phyloP scores from a whole-genome alignment of 2,329 filamentous ascomycete genomes.

The Capronia epimyces region DNA sequence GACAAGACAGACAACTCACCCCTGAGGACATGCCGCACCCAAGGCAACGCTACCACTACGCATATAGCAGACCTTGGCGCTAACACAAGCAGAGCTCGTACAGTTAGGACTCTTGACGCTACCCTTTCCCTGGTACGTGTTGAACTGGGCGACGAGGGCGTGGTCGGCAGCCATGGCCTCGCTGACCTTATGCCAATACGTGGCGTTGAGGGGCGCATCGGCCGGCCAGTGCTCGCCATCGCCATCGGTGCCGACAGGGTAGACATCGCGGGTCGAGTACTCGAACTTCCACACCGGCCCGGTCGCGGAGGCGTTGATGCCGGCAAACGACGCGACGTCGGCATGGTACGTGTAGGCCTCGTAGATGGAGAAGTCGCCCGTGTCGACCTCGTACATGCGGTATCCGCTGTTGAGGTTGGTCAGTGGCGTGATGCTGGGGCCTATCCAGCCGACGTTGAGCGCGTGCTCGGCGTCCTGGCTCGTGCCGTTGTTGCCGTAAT shows the following conservation, averaged over 20 bases:
- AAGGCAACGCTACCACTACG: conserved; percentile 51
- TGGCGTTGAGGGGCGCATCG: conserved; percentile 51
- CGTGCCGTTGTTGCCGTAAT: conserved; percentile 51
- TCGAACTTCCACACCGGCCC: conserved; percentile 48
- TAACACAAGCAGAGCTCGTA: conserved; percentile 47
- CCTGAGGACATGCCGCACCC: conserved; percentile 49
- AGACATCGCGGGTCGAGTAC: conserved; percentile 49
- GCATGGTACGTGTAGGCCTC: conserved; percentile 51
- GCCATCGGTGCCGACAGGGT: conserved; percentile 32
- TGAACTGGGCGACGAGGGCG: conserved; percentile 47
- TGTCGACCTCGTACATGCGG: conserved; percentile 53
- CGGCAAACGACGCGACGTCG: conserved; percentile 45
- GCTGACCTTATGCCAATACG: conserved; percentile 55
- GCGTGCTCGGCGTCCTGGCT: conserved; percentile 39
- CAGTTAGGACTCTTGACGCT: conserved; percentile 50
- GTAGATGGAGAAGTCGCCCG: conserved; percentile 49
- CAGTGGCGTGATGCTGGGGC: conserved; percentile 49
- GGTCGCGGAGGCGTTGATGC: conserved; percentile 34
- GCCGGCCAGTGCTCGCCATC: conserved; percentile 37
- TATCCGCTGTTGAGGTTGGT: conserved; percentile 52
- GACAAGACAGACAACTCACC: too few species aligned
- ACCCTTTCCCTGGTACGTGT: conserved; percentile 49
- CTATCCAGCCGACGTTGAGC: conserved; percentile 49
- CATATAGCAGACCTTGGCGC: conserved; percentile 57
- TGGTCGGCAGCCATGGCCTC: conserved; percentile 52